Base-by-base conservation (phyloP, 2,329 filamentous ascomycete genomes). In the Huntiella moniliformis region DNA sequence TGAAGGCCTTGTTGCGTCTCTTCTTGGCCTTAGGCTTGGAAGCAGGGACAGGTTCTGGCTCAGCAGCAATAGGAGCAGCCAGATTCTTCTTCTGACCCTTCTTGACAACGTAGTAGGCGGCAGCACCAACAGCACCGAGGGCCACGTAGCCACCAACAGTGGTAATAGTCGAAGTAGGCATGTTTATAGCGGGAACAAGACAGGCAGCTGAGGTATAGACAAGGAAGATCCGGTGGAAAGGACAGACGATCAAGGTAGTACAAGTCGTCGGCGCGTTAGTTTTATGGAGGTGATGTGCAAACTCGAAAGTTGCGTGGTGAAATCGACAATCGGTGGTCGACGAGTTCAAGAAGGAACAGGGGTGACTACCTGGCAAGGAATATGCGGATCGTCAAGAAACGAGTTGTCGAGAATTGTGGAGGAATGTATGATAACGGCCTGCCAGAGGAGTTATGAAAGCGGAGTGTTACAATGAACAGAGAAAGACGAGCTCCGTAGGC, bases 11-110 rank as follows among this genome's bases (percentile, higher is more conserved):
- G 54, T 61, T 54, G 4, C 65, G 62, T 55, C 68, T 66, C 53
- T 66, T 67, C 58, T 67, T 67, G 53, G 66, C 66, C 58, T 67
- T 67, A 53, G 65, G 65, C 53, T 61, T 62, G 47, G 52, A 49
- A 11, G 52, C 44, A 51, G 61, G 63, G 31, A 42, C 13, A 7
- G 40, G 40, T 35, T 55, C 42, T 38, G 56, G 51, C 5, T 54
- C 49, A 18, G 54, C 51, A 36, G 33, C 34, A 33, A 43, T 40
- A 8, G 40, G 42, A 33, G 46, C 22, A 35, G 42, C 42, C 22
- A 46, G 33, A 11, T 38, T 36, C 15, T 36, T 36, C 33, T 13
- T 13, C 10, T 42, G n/a, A 13, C 11, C 34, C 15, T 42, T 42
- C 6, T n/a, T 34, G 15, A 13, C 13, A 12, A 35, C 40, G 4